Conservation (phyloP, 768 basidiomycete species). For the Suillus variegatus region DNA sequence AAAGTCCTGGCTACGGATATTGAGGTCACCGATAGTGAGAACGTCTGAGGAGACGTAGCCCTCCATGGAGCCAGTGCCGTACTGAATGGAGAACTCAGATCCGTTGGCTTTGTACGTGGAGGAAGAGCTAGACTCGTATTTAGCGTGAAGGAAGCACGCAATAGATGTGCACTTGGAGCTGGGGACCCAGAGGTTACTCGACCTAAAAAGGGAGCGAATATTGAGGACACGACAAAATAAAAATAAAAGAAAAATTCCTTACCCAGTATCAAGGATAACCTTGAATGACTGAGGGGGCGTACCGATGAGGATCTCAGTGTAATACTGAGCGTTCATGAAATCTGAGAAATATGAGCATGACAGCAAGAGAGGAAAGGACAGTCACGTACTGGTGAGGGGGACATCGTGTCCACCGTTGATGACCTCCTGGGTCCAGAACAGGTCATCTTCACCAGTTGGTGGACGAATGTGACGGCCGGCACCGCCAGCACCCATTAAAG, state of each 20-base stretch:
- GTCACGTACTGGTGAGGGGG: slow-evolving; percentile 80
- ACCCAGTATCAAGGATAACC: slow-evolving; percentile 94
- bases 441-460: slow-evolving; percentile 51
- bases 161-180: slow-evolving; percentile 80
- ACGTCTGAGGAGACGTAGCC: slow-evolving; percentile 90
- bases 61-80: slow-evolving; percentile 96
- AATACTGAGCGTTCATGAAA: slow-evolving; percentile 99
- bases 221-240: neutral
- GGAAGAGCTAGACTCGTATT: slow-evolving; percentile 82
- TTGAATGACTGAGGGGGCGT: slow-evolving; percentile 88
- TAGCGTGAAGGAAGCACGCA: slow-evolving; percentile 91
- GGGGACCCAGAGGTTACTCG: slow-evolving; percentile 95
- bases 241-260: slow-evolving; percentile 7
- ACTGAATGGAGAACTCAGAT: slow-evolving; percentile 84
- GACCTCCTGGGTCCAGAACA: slow-evolving; percentile 81
- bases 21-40: slow-evolving; percentile 80
- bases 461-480: slow-evolving; percentile 62
- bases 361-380: slow-evolving; percentile 1
- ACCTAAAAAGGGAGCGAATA: slow-evolving; percentile 42
- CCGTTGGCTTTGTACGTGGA: slow-evolving; percentile 91
- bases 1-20: slow-evolving; percentile 77
- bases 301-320: slow-evolving; percentile 81
- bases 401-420: slow-evolving; percentile 79
- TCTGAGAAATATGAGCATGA: slow-evolving; percentile 47
- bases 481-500: slow-evolving; percentile 75